Base-by-base conservation (phyloP, 345 rosid genomes). In the Odontarrhena argentea region DNA sequence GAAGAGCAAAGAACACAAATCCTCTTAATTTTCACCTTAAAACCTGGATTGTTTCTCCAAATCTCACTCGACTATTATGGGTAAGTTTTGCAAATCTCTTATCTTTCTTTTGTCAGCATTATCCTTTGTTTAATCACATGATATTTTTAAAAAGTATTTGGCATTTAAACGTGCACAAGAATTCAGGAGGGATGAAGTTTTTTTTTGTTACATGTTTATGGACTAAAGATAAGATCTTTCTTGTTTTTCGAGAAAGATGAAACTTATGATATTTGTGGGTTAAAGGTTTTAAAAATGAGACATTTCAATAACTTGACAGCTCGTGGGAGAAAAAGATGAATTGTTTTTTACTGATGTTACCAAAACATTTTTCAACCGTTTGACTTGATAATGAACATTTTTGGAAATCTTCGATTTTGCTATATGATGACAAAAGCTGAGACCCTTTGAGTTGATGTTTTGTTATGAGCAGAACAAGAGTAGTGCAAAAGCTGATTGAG, bases 401-500 rank as follows among this genome's bases (percentile, higher is more conserved):
- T 60, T 42, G 25, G 62, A 59, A 46, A 60, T 44, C 45, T 56
- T 54, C 41, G 64, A 9, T 26, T 71, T 26, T 67, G 47, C 10
- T 28, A 28, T 15, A 65, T 52, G 18, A 7, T 55, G 70, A 34
- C 60, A 41, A 59, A 68, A 59, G 73, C 64, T 68, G 57, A 69
- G 40, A 50, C 43, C 25, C 26, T 53, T 36, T 14, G 54, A 28
- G 8, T 68, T 42, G 38, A 15, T 46, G 47, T 47, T 55, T 42
- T 37, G 6, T 10, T 7, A 40, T 47, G 58, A 38, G 37, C 85
- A 87, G 94, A 42, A 87, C 90, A 46, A 82, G 90, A 2, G 90
- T 84, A 38, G 83, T 82, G 34, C 95, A 87, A 83, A 87, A 82
- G 79, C 57, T 87, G 85, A 78, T 87, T n/a, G 88, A 85, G 83